These are phyloP conservation scores for Picochlorum sp. DNA, from an alignment of 139 green algal genomes.

Conservation along the genomic window DNA sequence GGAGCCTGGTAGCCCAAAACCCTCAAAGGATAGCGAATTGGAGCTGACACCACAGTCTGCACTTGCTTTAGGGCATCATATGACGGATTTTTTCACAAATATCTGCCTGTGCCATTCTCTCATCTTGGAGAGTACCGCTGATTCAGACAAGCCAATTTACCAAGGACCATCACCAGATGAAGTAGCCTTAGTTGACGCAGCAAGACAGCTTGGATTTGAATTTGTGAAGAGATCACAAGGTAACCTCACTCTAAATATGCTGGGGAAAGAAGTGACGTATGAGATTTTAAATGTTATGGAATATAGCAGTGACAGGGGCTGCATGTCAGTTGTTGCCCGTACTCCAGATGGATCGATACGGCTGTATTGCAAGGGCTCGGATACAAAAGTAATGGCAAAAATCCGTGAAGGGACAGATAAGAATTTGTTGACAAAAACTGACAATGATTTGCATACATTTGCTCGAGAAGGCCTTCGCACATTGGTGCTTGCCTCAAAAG, in stretches of 20 bases:
- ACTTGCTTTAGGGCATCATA: conserved; percentile 30
- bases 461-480: conserved; percentile 42
- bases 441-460: conserved; percentile 34
- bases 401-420: conserved; percentile 27
- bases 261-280: conserved; percentile 48
- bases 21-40: background rate
- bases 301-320: conserved; percentile 72
- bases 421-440: conserved; percentile 16
- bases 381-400: conserved; percentile 65
- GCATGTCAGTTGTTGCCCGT: conserved; percentile 59
- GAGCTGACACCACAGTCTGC: background rate
- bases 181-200: conserved; percentile 87
- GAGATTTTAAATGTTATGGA: conserved; percentile 88
- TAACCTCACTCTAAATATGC: conserved; percentile 34
- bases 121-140: conserved; percentile 39
- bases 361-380: conserved; percentile 85
- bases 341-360: conserved; percentile 54
- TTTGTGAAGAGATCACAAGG: conserved; percentile 52
- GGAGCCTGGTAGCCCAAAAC: background rate
- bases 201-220: conserved; percentile 78
- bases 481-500: conserved; percentile 38
- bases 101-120: conserved; percentile 60
- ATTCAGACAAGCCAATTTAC: conserved; percentile 21
- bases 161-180: conserved; percentile 91
- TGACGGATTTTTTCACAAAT: conserved; percentile 56